Conservation (phyloP, 352 stramenopile species). For the Thalassiosira mediterranea region DNA sequence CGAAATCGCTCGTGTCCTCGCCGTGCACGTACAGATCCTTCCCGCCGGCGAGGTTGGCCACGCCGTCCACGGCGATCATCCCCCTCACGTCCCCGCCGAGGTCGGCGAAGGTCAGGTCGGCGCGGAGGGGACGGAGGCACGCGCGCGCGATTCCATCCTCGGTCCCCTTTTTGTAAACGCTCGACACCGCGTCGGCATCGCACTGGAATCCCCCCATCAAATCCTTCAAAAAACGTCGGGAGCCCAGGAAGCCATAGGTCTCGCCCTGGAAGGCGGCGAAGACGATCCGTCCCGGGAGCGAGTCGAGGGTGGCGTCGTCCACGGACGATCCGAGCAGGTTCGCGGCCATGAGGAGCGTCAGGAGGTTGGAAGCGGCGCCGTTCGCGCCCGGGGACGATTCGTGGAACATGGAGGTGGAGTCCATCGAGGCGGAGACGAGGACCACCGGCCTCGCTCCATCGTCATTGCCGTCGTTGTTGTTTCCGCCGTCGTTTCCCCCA, state of each 20-base stretch:
- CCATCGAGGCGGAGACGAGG: conserved; percentile 65
- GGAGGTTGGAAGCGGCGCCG: conserved; percentile 68
- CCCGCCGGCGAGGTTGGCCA: conserved; percentile 53
- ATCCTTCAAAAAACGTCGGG: conserved; percentile 71
- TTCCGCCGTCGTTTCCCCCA: background rate
- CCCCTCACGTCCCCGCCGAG: conserved; percentile 58
- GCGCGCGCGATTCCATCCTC: conserved; percentile 49
- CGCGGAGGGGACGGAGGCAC: conserved; percentile 72
- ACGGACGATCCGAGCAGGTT: conserved; percentile 65
- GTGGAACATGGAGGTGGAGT: conserved; percentile 81
- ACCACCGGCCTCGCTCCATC: conserved; percentile 55
- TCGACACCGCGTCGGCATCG: conserved; percentile 40
- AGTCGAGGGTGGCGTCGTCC: conserved; percentile 59
- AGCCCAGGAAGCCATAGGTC: conserved; percentile 72
- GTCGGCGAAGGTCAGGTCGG: conserved; percentile 74
- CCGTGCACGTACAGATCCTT: conserved; percentile 74
- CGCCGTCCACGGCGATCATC: conserved; percentile 82
- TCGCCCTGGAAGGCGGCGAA: conserved; percentile 82
- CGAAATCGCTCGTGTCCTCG: conserved; percentile 46
- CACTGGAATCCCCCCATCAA: conserved; percentile 71
- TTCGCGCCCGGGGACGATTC: conserved; percentile 69
- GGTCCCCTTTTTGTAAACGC: conserved; percentile 47
- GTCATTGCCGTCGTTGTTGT: conserved; percentile 25
- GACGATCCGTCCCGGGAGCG: conserved; percentile 63
- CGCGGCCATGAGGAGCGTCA: conserved; percentile 73